Evolutionary conservation across 805 yeast genomes (phyloP).

Genomic region (Yueomyces sp.): DNA sequence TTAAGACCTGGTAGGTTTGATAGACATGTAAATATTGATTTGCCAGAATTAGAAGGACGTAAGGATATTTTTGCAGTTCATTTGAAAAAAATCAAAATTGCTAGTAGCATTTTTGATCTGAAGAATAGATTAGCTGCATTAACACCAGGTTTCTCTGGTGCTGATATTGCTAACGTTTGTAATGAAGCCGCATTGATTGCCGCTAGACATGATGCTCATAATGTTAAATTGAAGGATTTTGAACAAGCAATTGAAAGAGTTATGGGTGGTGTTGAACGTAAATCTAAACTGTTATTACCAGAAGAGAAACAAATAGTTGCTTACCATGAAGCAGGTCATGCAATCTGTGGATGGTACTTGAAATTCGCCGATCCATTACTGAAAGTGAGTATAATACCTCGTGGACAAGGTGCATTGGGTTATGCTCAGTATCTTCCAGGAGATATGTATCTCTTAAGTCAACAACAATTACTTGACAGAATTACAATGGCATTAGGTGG

Average conservation of each 20-base stretch:
- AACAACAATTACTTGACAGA: constrained; percentile 64
- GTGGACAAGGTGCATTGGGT: constrained; percentile 93
- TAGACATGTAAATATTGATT: constrained; percentile 74
- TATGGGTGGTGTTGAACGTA: constrained; percentile 86
- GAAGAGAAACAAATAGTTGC: constrained; percentile 81
- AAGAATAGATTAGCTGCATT: constrained; percentile 81
- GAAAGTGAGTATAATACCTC: constrained; percentile 87
- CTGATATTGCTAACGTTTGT: constrained; percentile 90
- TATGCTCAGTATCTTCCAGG: constrained; percentile 91
- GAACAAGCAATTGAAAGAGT: constrained; percentile 92
- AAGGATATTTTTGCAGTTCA: constrained; percentile 78
- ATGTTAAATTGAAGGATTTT: constrained; percentile 59
- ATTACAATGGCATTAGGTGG: constrained; percentile 96
- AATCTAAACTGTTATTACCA: constrained; percentile 61
- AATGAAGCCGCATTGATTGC: constrained; percentile 92
- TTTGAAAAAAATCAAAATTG: constrained; percentile 30
- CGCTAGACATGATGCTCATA: constrained; percentile 57
- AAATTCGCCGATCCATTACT: constrained; percentile 80
- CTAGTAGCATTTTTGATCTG: constrained; percentile 38
- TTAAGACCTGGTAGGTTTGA: constrained; percentile 94
- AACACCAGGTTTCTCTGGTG: constrained; percentile 94
- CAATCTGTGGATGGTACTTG: constrained; percentile 88
- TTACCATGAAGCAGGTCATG: constrained; percentile 95
- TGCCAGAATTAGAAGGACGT: constrained; percentile 83
- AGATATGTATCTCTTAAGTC: constrained; percentile 67